These are phyloP conservation scores for Globisporangium emineosum DNA, from an alignment of 352 stramenopile genomes.

Conservation along the genomic window DNA sequence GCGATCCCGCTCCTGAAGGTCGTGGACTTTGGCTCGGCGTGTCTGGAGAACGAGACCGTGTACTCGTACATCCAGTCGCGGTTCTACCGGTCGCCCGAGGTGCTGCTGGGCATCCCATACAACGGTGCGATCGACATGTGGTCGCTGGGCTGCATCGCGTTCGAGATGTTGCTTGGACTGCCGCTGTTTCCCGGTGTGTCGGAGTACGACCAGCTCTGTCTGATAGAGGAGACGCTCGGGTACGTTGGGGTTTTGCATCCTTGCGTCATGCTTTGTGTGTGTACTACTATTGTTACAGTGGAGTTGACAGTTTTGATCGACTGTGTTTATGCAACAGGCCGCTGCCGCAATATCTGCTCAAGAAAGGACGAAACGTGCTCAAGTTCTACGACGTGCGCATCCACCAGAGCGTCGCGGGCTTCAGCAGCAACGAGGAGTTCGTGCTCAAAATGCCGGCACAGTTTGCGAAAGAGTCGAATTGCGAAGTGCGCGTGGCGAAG, in stretches of 20 bases:
- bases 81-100: slow-evolving; percentile 89
- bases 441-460: slow-evolving; percentile 37
- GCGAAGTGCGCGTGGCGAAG: slow-evolving; percentile 33
- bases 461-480: slow-evolving; percentile 32
- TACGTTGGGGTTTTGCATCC: neutral
- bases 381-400: slow-evolving; percentile 43
- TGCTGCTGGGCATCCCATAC: slow-evolving; percentile 60
- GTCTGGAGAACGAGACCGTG: slow-evolving; percentile 78
- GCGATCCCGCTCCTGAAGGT: slow-evolving; percentile 73
- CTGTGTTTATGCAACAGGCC: slow-evolving; percentile 5
- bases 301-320: neutral
- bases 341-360: slow-evolving; percentile 33
- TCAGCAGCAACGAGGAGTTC: slow-evolving; percentile 18
- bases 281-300: neutral
- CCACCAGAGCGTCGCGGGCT: neutral
- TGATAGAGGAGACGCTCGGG: slow-evolving; percentile 88
- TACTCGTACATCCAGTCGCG: slow-evolving; percentile 96
- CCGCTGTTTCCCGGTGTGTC: slow-evolving; percentile 93
- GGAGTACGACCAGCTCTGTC: slow-evolving; percentile 93
- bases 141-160: slow-evolving; percentile 61
- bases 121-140: slow-evolving; percentile 54
- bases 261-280: too few species aligned
- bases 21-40: slow-evolving; percentile 95
- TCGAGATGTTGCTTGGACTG: slow-evolving; percentile 93
- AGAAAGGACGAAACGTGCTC: slow-evolving; percentile 33